Percentiles rank a stretch among this genome's conserved stretches.
Conservation (phyloP, 2,329 filamentous ascomycete species). For the Lasiodiplodia sp. region DNA sequence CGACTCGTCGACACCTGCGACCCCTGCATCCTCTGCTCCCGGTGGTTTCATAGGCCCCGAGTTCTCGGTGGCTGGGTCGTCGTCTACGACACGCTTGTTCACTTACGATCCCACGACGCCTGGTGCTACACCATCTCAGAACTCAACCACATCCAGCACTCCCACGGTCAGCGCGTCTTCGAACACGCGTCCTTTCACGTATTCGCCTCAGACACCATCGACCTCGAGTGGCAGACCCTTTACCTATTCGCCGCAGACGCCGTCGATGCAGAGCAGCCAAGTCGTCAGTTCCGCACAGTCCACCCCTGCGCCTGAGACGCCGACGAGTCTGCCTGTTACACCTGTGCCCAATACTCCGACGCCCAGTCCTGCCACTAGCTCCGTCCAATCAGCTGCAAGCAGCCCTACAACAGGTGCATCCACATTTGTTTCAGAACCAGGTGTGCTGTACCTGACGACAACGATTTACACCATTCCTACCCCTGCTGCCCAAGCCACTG, state of each 20-base stretch:
- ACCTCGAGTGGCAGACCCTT: not conserved
- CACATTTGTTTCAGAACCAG: slow-evolving; percentile 5
- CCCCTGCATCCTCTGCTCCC: not conserved
- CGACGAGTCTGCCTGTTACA: not conserved
- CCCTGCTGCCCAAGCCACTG: slow-evolving; percentile 7
- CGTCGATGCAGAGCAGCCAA: slow-evolving; percentile 5
- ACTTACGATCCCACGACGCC: slow-evolving; percentile 11
- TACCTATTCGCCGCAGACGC: slow-evolving; percentile 9
- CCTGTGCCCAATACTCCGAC: slow-evolving; percentile 9
- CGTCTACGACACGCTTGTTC: not conserved
- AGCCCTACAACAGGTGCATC: not conserved
- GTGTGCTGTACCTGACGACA: slow-evolving; percentile 20
- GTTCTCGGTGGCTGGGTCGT: slow-evolving; percentile 8
- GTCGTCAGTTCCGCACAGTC: not conserved
- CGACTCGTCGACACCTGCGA: not conserved
- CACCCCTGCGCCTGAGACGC: slow-evolving; percentile 8
- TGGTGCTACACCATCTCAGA: not conserved
- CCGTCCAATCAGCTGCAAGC: slow-evolving; percentile 4
- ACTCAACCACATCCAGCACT: slow-evolving; percentile 1
- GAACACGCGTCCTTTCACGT: slow-evolving; percentile 1
- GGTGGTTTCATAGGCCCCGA: slow-evolving; percentile 22
- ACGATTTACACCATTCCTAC: slow-evolving; percentile 17
- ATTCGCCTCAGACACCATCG: slow-evolving; percentile 20
- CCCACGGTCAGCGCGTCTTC: not conserved
- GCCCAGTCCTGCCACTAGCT: not conserved